A percentile compares a stretch with the other conserved stretches of the same genome.
These are phyloP conservation scores for Calocera cornea DNA, from an alignment of 768 basidiomycete genomes.

Conservation along the genomic window DNA sequence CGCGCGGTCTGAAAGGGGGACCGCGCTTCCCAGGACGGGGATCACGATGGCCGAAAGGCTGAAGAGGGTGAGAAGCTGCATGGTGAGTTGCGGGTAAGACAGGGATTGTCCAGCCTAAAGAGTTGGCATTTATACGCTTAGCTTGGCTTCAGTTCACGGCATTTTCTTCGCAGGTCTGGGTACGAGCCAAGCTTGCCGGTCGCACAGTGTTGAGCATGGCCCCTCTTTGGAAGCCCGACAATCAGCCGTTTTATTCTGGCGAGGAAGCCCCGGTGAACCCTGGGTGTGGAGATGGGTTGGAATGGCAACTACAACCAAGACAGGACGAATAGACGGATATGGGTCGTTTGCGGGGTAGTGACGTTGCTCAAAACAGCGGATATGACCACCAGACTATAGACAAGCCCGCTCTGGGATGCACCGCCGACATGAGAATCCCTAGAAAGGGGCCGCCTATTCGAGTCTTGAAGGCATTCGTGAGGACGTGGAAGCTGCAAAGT, in stretches of 20 bases:
- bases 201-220: not conserved
- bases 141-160: not conserved
- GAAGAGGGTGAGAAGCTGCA: not conserved
- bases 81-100: not conserved
- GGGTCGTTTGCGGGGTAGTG: no score
- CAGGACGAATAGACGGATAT: no score
- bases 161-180: not conserved
- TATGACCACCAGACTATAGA: no score
- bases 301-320: no score
- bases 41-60: not conserved
- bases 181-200: no score
- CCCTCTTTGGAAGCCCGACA: not conserved
- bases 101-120: not conserved
- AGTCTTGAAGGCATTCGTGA: no score
- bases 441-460: no score
- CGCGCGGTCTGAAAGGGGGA: conserved; percentile 17
- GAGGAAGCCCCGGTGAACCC: not conserved
- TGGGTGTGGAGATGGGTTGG: no score
- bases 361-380: no score
- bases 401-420: no score
- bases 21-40: not conserved
- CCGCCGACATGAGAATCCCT: no score
- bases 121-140: not conserved
- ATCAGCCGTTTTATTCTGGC: not conserved
- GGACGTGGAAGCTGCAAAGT: no score